phyloP scores from a whole-genome alignment of 805 yeast genomes.

The Lipomyces starkeyi region DNA sequence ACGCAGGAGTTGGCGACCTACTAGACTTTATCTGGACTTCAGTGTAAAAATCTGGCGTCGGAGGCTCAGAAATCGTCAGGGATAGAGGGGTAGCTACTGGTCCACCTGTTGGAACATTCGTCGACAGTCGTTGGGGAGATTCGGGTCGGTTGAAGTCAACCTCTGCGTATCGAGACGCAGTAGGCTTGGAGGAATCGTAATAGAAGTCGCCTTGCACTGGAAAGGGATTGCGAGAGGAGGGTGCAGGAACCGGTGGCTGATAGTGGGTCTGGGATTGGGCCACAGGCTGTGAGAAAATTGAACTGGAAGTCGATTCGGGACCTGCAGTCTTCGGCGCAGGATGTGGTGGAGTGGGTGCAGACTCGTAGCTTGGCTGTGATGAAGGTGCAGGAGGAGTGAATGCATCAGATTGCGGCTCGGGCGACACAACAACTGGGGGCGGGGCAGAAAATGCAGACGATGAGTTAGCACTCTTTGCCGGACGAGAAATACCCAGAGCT shows the following conservation, averaged over 20 bases:
- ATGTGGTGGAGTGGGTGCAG: conserved; percentile 10
- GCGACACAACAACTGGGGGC: conserved; percentile 47
- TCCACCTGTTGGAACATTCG: background rate
- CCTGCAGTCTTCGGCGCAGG: conserved; percentile 18
- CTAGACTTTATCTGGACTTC: background rate
- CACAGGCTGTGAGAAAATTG: conserved; percentile 19
- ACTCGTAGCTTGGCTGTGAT: background rate
- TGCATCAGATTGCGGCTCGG: conserved; percentile 33
- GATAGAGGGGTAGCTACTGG: conserved; percentile 22
- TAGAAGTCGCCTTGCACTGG: conserved; percentile 18
- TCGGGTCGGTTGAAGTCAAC: conserved; percentile 22
- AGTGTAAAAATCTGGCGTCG: background rate
- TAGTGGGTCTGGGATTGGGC: conserved; percentile 7
- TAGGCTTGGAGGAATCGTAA: conserved; percentile 7
- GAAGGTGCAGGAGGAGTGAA: conserved; percentile 29
- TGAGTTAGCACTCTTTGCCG: conserved; percentile 16
- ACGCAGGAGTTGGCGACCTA: background rate
- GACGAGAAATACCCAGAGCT: conserved; percentile 65
- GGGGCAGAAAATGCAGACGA: conserved; percentile 40
- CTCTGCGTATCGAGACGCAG: conserved; percentile 19
- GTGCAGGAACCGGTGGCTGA: background rate
- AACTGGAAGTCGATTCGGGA: conserved; percentile 16
- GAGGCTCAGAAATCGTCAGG: conserved; percentile 5
- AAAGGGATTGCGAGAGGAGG: conserved; percentile 31
- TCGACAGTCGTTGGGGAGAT: conserved; percentile 11